These are phyloP conservation scores for Gloeopeniophorella convolvens DNA, from an alignment of 768 basidiomycete genomes.

Conservation along the genomic window DNA sequence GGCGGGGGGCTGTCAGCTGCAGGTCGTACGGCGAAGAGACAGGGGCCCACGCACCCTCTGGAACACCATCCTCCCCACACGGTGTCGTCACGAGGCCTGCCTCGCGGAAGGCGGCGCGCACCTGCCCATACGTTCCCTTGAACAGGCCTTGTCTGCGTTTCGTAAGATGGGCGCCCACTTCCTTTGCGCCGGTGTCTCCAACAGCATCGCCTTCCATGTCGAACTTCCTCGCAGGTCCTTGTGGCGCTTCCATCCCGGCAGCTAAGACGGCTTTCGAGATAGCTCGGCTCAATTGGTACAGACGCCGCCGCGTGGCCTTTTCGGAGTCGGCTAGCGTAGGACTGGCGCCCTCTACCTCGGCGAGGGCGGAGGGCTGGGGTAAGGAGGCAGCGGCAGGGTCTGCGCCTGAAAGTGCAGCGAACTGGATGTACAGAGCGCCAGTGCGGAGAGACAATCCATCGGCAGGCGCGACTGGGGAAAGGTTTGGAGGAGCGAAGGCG, in stretches of 20 bases:
- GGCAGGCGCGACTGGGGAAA: not conserved
- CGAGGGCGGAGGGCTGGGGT: too few relatives aligned
- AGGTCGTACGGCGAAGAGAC: not conserved
- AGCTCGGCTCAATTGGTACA: constrained; percentile 16
- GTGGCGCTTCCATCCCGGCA: constrained; percentile 20
- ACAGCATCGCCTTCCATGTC: constrained; percentile 4
- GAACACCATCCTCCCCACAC: constrained; percentile 19
- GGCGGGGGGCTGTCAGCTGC: not conserved
- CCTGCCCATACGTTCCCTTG: constrained; percentile 22
- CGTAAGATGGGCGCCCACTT: not conserved
- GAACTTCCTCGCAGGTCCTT: constrained; percentile 11
- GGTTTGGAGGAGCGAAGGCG: not conserved
- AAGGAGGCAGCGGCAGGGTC: constrained; percentile 9
- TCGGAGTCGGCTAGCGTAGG: constrained; percentile 6
- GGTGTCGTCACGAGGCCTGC: constrained; percentile 21
- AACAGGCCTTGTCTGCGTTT: constrained; percentile 15
- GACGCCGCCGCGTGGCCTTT: constrained; percentile 11
- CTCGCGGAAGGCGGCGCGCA: constrained; percentile 19
- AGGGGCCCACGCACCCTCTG: constrained; percentile 15
- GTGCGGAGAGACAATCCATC: constrained; percentile 15
- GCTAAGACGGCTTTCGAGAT: constrained; percentile 22
- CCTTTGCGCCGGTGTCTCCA: not conserved
- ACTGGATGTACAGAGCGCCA: constrained; percentile 20
- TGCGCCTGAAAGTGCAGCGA: constrained; percentile 3
- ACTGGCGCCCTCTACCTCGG: too few relatives aligned